Base-by-base conservation (phyloP, 2,329 filamentous ascomycete genomes). In the Aspergillus sp. region DNA sequence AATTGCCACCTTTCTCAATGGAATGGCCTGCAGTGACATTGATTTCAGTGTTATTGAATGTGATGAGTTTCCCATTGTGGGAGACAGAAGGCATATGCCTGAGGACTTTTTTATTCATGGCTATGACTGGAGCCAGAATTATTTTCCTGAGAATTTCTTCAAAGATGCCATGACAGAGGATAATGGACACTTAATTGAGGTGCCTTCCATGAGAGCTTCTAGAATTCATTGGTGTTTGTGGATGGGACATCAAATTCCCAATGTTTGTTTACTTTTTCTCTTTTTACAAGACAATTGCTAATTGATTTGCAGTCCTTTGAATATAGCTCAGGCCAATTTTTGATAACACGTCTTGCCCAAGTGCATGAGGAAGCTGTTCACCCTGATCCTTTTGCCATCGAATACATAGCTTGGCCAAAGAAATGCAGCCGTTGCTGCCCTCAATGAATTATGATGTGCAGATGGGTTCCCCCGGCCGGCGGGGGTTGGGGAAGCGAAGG, bases 81-180 rank as follows among this genome's bases (percentile, higher is more conserved):
- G 69, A 12, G 62, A 67, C 46, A 64, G 54, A 2, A 63, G 68
- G 6, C 77, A 80, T 43, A 56, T 83, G 1, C 73, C 77, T 0
- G 80, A 83, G 51, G 80, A 83, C 51, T 81, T 77, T 51, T 56
- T 73, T 1, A 73, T 82, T 5, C 71, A 78, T 29, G 80, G 80
- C 1, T 67, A 77, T 46, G 59, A 76, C 27, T 80, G 76, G 73
- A 73, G 70, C 43, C 67, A 74, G 49, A 39, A 55, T 0, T 73
- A 71, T 44, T 78, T 75, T 49, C 73, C 75, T 0, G 50, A 67
- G 1, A 61, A 65, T 3, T 81, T 78, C 66, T 82, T 82, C 52
- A 50, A 62, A 3, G 64, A 66, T 19, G 65, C 34, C 34, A 36
- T 36, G 10, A 6, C 34, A 12, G 34, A 36, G 34, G 34, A 36